Conservation (phyloP, 2,329 filamentous ascomycete genomes). For the Scedosporium dehoogii region DNA sequence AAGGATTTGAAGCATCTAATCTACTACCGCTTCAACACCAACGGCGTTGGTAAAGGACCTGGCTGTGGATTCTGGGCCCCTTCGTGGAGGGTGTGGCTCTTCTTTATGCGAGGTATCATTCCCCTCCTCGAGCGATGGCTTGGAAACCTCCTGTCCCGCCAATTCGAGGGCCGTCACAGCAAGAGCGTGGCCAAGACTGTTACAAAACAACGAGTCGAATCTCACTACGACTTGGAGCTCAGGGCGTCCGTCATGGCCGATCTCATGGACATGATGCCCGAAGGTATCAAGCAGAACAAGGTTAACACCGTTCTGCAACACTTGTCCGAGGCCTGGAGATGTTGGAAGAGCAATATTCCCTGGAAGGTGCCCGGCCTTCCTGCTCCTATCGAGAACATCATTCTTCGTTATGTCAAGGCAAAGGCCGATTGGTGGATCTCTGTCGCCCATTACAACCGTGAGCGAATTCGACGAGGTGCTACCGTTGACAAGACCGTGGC, state of each 20-base stretch:
- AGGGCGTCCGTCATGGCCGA: constrained; percentile 98
- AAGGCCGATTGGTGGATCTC: constrained; percentile 99
- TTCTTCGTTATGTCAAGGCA: constrained; percentile 94
- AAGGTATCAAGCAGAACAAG: constrained; percentile 99
- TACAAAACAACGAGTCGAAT: constrained; percentile 97
- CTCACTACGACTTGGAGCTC: constrained; percentile 94
- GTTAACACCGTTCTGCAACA: constrained; percentile 97
- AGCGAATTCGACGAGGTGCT: constrained; percentile 89
- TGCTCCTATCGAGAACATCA: constrained; percentile 97
- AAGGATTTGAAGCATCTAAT: constrained; percentile 99
- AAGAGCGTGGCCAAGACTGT: constrained; percentile 99
- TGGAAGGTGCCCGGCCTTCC: constrained; percentile 98
- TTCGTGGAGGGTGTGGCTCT: constrained; percentile 97
- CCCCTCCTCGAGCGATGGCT: constrained; percentile 95
- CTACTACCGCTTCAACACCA: constrained; percentile 97
- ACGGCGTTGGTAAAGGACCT: constrained; percentile 91
- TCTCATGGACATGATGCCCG: constrained; percentile 99
- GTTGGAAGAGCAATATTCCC: constrained; percentile 99
- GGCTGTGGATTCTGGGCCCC: constrained; percentile 99
- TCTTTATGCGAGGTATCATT: constrained; percentile 98
- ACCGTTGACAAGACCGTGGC: constrained; percentile 99
- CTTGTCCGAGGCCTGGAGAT: constrained; percentile 95
- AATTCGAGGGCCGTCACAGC: constrained; percentile 96
- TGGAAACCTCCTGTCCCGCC: constrained; percentile 88
- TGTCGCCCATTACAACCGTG: constrained; percentile 96